phyloP scores from a whole-genome alignment of 2,329 filamentous ascomycete species.

The Alternaria rosae region DNA sequence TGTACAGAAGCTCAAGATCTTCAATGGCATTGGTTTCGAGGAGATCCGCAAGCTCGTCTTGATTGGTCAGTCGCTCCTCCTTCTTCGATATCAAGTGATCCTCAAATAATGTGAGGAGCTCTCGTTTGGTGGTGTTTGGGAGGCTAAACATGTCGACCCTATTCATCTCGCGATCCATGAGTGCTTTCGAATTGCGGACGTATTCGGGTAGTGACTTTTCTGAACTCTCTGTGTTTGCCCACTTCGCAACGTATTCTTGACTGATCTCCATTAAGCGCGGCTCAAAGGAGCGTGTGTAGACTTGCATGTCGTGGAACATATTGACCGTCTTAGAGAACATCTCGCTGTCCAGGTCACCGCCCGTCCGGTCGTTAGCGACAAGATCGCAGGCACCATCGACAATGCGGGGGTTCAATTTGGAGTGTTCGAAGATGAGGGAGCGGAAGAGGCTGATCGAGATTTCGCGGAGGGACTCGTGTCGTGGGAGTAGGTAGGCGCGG shows the following conservation, averaged over 20 bases:
- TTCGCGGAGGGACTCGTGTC: slow-evolving; percentile 80
- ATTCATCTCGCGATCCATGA: slow-evolving; percentile 75
- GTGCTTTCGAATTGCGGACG: slow-evolving; percentile 70
- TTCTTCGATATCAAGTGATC: slow-evolving; percentile 73
- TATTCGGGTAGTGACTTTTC: slow-evolving; percentile 74
- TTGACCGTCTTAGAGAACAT: slow-evolving; percentile 76
- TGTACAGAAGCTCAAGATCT: slow-evolving; percentile 79
- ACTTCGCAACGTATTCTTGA: slow-evolving; percentile 70
- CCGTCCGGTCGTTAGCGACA: slow-evolving; percentile 73
- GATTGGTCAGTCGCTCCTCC: slow-evolving; percentile 63
- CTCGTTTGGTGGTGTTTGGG: slow-evolving; percentile 81
- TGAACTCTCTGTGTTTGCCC: slow-evolving; percentile 71
- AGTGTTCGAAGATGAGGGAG: slow-evolving; percentile 63
- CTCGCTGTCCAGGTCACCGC: slow-evolving; percentile 64
- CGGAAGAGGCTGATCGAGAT: slow-evolving; percentile 81
- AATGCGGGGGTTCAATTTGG: slow-evolving; percentile 60
- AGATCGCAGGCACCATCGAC: slow-evolving; percentile 79
- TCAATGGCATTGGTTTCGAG: slow-evolving; percentile 73
- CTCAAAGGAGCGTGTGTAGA: slow-evolving; percentile 84
- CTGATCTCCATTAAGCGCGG: slow-evolving; percentile 74
- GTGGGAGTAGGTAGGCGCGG: slow-evolving; percentile 82
- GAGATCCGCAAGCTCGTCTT: slow-evolving; percentile 73
- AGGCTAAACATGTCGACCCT: slow-evolving; percentile 83
- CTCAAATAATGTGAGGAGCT: slow-evolving; percentile 77
- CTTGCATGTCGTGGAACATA: slow-evolving; percentile 84